phyloP scores from a whole-genome alignment of 257 asterid genomes.

The Mitragyna speciosa region DNA sequence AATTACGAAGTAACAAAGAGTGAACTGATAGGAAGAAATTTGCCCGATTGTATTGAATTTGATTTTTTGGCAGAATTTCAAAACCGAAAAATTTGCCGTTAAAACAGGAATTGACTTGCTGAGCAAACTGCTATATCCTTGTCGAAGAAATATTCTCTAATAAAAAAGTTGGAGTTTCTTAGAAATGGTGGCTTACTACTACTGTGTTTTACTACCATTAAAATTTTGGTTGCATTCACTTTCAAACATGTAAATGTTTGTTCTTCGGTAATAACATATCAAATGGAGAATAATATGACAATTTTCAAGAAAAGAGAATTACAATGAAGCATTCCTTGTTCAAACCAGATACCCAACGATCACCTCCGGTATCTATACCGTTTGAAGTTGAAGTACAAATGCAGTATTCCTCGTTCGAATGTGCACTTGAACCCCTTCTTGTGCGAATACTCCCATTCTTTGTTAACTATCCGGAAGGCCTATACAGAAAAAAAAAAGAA shows the following conservation, averaged over 20 bases:
- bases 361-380: slow-evolving; percentile 81
- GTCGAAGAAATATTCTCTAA: no score
- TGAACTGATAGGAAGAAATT: no score
- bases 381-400: slow-evolving; percentile 80
- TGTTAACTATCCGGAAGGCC: slow-evolving; percentile 4
- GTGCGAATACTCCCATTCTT: background rate
- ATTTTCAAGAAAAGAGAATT: background rate
- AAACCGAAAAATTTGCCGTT: no score
- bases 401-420: slow-evolving; percentile 77
- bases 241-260: background rate
- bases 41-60: no score
- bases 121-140: no score
- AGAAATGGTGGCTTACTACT: no score
- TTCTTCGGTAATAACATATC: background rate
- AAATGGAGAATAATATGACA: background rate
- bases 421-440: slow-evolving; percentile 16
- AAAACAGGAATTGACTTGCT: no score
- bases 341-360: slow-evolving; percentile 9
- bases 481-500: no score
- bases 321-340: background rate
- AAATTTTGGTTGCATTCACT: no score
- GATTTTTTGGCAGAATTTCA: no score
- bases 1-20: no score
- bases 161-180: no score
- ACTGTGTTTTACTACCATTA: background rate